These are phyloP conservation scores for Tylopilus sp. DNA, from an alignment of 1,284 basidiomycete genomes.

Conservation along the genomic window DNA sequence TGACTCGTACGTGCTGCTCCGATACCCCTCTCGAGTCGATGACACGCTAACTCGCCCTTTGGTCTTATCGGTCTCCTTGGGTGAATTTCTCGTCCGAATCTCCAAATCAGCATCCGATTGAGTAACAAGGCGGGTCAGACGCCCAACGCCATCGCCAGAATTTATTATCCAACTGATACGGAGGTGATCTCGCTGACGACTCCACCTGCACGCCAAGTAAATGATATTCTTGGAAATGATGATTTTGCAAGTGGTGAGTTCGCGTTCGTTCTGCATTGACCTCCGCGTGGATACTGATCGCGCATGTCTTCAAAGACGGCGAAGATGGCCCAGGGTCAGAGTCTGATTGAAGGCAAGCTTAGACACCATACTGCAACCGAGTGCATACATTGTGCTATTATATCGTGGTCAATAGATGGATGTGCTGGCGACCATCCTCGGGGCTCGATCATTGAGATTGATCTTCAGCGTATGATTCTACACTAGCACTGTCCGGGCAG, in stretches of 20 bases:
- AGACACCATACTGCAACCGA: slow-evolving; percentile 8
- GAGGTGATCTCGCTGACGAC: slow-evolving; percentile 31
- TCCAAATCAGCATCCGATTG: slow-evolving; percentile 31
- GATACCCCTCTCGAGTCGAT: not conserved
- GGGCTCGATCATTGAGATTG: too few species aligned
- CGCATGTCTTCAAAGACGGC: slow-evolving; percentile 16
- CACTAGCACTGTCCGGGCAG: not conserved
- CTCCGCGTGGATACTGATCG: slow-evolving; percentile 7
- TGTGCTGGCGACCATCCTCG: not conserved
- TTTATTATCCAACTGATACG: slow-evolving; percentile 35
- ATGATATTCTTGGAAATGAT: slow-evolving; percentile 21
- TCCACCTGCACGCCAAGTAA: slow-evolving; percentile 30
- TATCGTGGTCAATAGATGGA: not conserved
- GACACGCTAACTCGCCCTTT: not conserved
- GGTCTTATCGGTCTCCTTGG: not conserved
- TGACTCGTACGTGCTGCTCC: slow-evolving; percentile 37
- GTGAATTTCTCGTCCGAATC: not conserved
- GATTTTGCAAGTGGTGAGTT: slow-evolving; percentile 41
- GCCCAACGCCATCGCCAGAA: slow-evolving; percentile 33
- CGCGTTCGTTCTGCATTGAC: not conserved
- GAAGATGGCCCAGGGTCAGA: slow-evolving; percentile 23
- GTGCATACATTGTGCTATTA: not conserved
- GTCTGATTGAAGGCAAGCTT: slow-evolving; percentile 14
- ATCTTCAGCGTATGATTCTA: not conserved
- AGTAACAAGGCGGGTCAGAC: slow-evolving; percentile 41